A percentile compares a stretch with the other conserved stretches of the same genome.
These are phyloP conservation scores for Backusella circina DNA, from an alignment of 192 early-diverging fungal genomes.

Conservation along the genomic window DNA sequence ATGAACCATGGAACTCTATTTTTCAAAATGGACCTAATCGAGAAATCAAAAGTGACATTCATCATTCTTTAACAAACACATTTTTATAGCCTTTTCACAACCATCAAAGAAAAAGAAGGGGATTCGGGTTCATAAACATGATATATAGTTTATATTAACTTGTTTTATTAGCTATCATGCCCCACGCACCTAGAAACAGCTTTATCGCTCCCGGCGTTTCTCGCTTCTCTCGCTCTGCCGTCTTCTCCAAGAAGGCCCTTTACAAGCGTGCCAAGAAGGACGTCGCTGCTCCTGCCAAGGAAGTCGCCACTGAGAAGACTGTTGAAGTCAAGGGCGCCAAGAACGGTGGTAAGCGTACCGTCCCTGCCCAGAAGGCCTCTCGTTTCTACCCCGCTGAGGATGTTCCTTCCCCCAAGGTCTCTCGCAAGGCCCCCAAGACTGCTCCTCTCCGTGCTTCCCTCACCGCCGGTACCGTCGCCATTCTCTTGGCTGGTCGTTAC, in stretches of 20 bases:
- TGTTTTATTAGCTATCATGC: slow-evolving; percentile 35
- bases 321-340: slow-evolving; percentile 77
- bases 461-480: slow-evolving; percentile 96
- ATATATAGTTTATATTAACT: neutral
- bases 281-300: slow-evolving; percentile 45
- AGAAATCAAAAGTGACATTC: neutral
- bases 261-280: slow-evolving; percentile 84
- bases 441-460: slow-evolving; percentile 84
- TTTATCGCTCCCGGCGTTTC: slow-evolving; percentile 82
- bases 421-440: slow-evolving; percentile 72
- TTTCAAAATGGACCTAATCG: neutral
- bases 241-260: slow-evolving; percentile 83
- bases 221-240: slow-evolving; percentile 77
- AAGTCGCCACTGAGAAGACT: slow-evolving; percentile 57
- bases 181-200: slow-evolving; percentile 71
- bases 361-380: slow-evolving; percentile 68
- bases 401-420: slow-evolving; percentile 70
- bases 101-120: neutral
- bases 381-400: slow-evolving; percentile 87
- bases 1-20: neutral
- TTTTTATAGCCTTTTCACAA: neutral
- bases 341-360: slow-evolving; percentile 69
- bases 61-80: neutral
- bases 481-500: slow-evolving; percentile 93
- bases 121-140: neutral